Conservation (phyloP, 1,284 basidiomycete species). For the Malassezia sympodialis region DNA sequence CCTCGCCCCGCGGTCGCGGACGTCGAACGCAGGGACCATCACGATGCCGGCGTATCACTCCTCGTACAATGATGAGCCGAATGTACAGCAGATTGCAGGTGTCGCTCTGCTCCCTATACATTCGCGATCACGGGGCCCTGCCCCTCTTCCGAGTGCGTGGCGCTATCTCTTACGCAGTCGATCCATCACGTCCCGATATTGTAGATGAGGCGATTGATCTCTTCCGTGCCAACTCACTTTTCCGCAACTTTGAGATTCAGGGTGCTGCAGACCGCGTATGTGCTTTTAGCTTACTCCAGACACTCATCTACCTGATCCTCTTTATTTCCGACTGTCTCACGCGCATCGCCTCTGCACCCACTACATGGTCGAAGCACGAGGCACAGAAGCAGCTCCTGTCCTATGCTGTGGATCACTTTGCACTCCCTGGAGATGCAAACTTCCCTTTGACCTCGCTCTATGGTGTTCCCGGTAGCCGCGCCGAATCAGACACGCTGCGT, state of each 20-base stretch:
- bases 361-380: constrained; percentile 56
- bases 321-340: constrained; percentile 95
- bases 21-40: background rate
- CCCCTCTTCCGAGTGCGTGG: constrained; percentile 62
- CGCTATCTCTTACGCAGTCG: constrained; percentile 52
- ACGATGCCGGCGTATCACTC: constrained; percentile 65
- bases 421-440: constrained; percentile 88
- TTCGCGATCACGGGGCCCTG: constrained; percentile 81
- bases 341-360: constrained; percentile 35
- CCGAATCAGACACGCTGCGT: constrained; percentile 79
- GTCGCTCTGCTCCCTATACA: constrained; percentile 81
- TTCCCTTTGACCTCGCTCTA: constrained; percentile 92
- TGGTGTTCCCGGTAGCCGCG: constrained; percentile 63
- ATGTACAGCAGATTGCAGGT: constrained; percentile 76
- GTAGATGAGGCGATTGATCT: constrained; percentile 93
- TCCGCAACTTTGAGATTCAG: constrained; percentile 99
- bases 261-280: constrained; percentile 75
- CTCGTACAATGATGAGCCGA: constrained; percentile 73
- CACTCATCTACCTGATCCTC: constrained; percentile 93
- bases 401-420: constrained; percentile 74
- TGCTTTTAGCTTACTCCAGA: constrained; percentile 3
- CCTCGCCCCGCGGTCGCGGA: background rate
- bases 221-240: constrained; percentile 96
- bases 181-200: constrained; percentile 71
- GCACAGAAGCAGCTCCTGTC: constrained; percentile 80